phyloP scores from a whole-genome alignment of 78 protist species.

The Polysphondylium violaceum region DNA sequence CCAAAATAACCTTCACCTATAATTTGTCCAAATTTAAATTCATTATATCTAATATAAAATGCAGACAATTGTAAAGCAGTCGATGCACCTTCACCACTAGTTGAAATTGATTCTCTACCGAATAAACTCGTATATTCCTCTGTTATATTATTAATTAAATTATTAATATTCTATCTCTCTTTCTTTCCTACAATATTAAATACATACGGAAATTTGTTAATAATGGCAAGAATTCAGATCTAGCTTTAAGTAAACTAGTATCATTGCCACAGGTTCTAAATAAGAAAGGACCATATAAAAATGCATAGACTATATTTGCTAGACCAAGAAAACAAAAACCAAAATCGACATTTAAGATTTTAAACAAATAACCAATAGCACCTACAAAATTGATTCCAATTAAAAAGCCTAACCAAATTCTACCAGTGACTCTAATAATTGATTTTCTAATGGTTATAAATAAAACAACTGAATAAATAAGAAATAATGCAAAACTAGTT shows the following conservation, averaged over 20 bases:
- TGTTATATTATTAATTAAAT: background rate
- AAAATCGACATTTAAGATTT: slow-evolving; percentile 13
- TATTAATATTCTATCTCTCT: background rate
- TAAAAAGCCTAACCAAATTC: slow-evolving; percentile 50
- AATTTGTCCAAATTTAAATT: slow-evolving; percentile 71
- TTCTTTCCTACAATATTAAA: too few relatives aligned
- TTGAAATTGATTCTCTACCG: slow-evolving; percentile 55
- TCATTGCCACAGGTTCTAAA: slow-evolving; percentile 72
- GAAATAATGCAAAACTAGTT: background rate
- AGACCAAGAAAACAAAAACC: slow-evolving; percentile 49
- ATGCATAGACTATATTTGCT: slow-evolving; percentile 1
- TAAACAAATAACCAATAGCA: slow-evolving; percentile 4
- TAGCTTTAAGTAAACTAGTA: slow-evolving; percentile 44
- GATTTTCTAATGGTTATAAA: slow-evolving; percentile 5
- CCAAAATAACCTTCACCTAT: slow-evolving; percentile 83
- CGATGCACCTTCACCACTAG: slow-evolving; percentile 54
- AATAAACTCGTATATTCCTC: slow-evolving; percentile 65
- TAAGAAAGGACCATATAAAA: slow-evolving; percentile 53
- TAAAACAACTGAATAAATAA: slow-evolving; percentile 19
- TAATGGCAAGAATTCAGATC: slow-evolving; percentile 63
- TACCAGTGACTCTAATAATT: slow-evolving; percentile 40
- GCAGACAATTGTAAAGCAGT: slow-evolving; percentile 72
- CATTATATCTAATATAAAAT: slow-evolving; percentile 51
- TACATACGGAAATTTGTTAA: slow-evolving; percentile 51
- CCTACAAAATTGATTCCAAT: background rate